Base-by-base conservation (phyloP, 2,329 filamentous ascomycete genomes). In the Dactylellina cionopaga region DNA sequence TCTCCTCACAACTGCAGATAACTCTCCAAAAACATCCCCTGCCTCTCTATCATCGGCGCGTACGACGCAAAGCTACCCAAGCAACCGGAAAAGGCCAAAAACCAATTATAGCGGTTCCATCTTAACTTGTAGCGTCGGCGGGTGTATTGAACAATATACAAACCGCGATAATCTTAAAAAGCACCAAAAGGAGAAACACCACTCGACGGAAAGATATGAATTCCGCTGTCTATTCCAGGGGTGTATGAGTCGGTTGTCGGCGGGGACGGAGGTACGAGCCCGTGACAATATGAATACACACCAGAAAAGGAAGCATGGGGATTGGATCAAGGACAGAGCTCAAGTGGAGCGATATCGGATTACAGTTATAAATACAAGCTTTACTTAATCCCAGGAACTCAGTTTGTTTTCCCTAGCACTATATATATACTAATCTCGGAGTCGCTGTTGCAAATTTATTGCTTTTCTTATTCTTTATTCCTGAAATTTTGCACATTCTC, bases 321-420 rank as follows among this genome's bases (percentile, higher is more conserved):
- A 37, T 4, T 54, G 49, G 49, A 35, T 35, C 54, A 10, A 46
- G 31, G 13, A 46, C 37, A 31, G n/a, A n/a, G n/a, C n/a, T n/a
- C n/a, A n/a, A n/a, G n/a, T n/a, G n/a, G n/a, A n/a, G n/a, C n/a
- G n/a, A n/a, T n/a, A n/a, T n/a, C n/a, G n/a, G n/a, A n/a, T n/a
- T n/a, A n/a, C n/a, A n/a, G n/a, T n/a, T n/a, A n/a, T n/a, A n/a
- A n/a, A n/a, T n/a, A n/a, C n/a, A n/a, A n/a, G n/a, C n/a, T n/a
- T n/a, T n/a, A n/a, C n/a, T n/a, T n/a, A n/a, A n/a, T n/a, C n/a
- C n/a, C n/a, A n/a, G n/a, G n/a, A n/a, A n/a, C n/a, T n/a, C n/a
- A n/a, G n/a, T n/a, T n/a, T n/a, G n/a, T n/a, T n/a, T n/a, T n/a
- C n/a, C n/a, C n/a, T n/a, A n/a, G n/a, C n/a, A n/a, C n/a, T n/a